A percentile compares a stretch with the other conserved stretches of the same genome.
phyloP scores from a whole-genome alignment of 164 flowering plant genomes.

The Tetracentron sinense region DNA sequence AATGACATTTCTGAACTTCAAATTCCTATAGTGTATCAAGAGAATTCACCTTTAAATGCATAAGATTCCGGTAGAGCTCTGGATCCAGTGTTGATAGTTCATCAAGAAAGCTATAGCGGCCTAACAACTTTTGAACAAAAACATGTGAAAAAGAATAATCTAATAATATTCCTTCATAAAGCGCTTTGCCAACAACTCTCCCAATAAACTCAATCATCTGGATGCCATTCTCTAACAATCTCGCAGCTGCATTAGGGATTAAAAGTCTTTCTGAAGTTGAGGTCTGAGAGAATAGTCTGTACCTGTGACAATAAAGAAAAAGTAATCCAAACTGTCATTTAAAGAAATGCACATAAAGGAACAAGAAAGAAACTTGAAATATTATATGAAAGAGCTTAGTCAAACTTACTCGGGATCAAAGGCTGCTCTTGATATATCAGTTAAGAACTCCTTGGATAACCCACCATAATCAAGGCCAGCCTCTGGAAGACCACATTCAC shows the following conservation, averaged over 20 bases:
- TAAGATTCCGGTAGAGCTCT: slow-evolving; percentile 89
- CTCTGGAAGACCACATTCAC: slow-evolving; percentile 96
- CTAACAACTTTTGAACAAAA: slow-evolving; percentile 92
- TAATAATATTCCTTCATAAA: slow-evolving; percentile 95
- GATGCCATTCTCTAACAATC: slow-evolving; percentile 69
- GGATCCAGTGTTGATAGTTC: slow-evolving; percentile 95
- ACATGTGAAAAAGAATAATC: slow-evolving; percentile 97
- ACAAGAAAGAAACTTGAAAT: slow-evolving; percentile 4
- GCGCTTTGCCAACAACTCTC: slow-evolving; percentile 97
- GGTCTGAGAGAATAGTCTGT: slow-evolving; percentile 88
- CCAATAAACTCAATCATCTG: slow-evolving; percentile 98
- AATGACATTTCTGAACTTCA: background rate
- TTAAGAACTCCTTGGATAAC: slow-evolving; percentile 87
- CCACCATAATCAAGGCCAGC: slow-evolving; percentile 99
- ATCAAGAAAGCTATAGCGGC: slow-evolving; percentile 98
- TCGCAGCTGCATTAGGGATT: slow-evolving; percentile 81
- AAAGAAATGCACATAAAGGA: background rate
- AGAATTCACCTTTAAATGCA: slow-evolving; percentile 87
- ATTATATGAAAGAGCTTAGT: background rate
- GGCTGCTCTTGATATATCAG: slow-evolving; percentile 84
- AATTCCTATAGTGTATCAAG: background rate
- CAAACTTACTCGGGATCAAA: slow-evolving; percentile 83
- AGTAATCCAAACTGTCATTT: background rate
- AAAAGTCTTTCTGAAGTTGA: slow-evolving; percentile 81
- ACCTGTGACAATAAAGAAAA: slow-evolving; percentile 36